These are phyloP conservation scores for Blastobotrys buckinghamii DNA, from an alignment of 1,139 yeast species.

Conservation along the genomic window DNA sequence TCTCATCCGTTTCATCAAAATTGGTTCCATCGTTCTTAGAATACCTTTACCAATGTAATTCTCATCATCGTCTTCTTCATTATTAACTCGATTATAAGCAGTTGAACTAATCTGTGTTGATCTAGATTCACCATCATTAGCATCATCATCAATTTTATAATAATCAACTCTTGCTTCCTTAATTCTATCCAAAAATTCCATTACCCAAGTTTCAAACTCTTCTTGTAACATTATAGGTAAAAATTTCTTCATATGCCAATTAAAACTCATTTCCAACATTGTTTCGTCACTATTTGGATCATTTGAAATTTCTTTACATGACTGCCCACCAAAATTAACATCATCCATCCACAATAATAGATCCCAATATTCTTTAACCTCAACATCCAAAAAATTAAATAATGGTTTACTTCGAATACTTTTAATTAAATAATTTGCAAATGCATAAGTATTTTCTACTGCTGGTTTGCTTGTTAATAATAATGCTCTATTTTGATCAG, in stretches of 20 bases:
- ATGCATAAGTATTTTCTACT: constrained; percentile 87
- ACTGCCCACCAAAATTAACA: constrained; percentile 79
- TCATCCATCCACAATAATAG: constrained; percentile 91
- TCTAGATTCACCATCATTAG: constrained; percentile 33
- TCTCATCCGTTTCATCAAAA: constrained; percentile 59
- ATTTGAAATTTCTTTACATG: constrained; percentile 43
- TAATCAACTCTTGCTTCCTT: constrained; percentile 41
- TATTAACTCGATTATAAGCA: constrained; percentile 13
- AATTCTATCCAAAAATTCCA: constrained; percentile 68
- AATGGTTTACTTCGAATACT: constrained; percentile 76
- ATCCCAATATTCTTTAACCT: constrained; percentile 83
- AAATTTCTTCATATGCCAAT: constrained; percentile 77
- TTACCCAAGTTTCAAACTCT: constrained; percentile 86
- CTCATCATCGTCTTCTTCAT: constrained; percentile 17
- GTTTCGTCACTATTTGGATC: constrained; percentile 36
- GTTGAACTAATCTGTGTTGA: constrained; percentile 53
- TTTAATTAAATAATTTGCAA: constrained; percentile 80
- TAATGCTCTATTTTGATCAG: constrained; percentile 70
- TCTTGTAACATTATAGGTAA: constrained; percentile 69
- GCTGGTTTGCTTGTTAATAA: constrained; percentile 69
- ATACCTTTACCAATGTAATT: constrained; percentile 26
- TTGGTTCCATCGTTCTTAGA: constrained; percentile 50
- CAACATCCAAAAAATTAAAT: constrained; percentile 74
- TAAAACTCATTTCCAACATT: constrained; percentile 55
- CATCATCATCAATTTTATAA: constrained; percentile 36